A percentile compares a stretch with the other conserved stretches of the same genome.
phyloP scores from a whole-genome alignment of 164 flowering plant genomes.

The Vitis vinifera region ASM3070453v1 NC_081806.1:5074501-5075000 shows the following conservation, averaged over 20 bases:
- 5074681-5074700: neutral
- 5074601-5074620: too few species aligned
- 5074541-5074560: too few species aligned
- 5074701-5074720: constrained; percentile 8
- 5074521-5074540: too few species aligned
- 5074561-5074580: too few species aligned
- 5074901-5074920: neutral
- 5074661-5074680: neutral
- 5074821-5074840: neutral
- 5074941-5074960: neutral
- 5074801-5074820: constrained; percentile 94
- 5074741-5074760: constrained; percentile 93
- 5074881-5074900: neutral
- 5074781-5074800: constrained; percentile 96
- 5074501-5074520: too few species aligned
- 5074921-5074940: neutral
- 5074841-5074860: neutral
- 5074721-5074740: constrained; percentile 95
- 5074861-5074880: neutral
- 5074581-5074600: too few species aligned
- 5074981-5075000: neutral
- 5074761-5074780: constrained; percentile 96
- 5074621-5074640: too few species aligned
- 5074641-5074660: neutral
- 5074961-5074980: neutral